These are phyloP conservation scores for Periconia sp. DNA, from an alignment of 2,329 filamentous ascomycete species.

Conservation along the genomic window DNA sequence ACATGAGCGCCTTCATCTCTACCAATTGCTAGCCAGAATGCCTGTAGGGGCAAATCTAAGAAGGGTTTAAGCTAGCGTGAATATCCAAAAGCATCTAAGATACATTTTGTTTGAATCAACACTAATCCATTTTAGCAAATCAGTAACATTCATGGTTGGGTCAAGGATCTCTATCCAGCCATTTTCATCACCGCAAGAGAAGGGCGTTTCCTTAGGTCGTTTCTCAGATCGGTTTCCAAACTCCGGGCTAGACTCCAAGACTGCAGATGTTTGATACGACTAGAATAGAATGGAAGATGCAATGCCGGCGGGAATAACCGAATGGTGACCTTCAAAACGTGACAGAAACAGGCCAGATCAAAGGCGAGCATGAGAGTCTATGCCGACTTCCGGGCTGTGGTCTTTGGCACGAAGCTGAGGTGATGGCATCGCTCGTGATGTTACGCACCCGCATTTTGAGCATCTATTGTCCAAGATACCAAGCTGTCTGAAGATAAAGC, in stretches of 20 bases:
- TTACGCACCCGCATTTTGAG: neutral
- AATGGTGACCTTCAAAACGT: no score
- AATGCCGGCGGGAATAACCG: slow-evolving; percentile 9
- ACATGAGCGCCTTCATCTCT: no score
- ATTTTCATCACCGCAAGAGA: slow-evolving; percentile 18
- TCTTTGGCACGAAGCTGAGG: no score
- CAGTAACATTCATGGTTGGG: no score
- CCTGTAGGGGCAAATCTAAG: no score
- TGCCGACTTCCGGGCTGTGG: slow-evolving; percentile 1
- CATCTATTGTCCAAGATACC: neutral
- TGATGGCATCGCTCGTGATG: neutral
- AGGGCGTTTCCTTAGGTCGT: slow-evolving; percentile 21
- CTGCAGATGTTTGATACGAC: slow-evolving; percentile 34
- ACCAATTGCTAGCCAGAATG: no score
- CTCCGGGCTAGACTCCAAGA: slow-evolving; percentile 30
- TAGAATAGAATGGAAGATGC: slow-evolving; percentile 9
- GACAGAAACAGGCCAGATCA: no score
- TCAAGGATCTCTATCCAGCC: no score
- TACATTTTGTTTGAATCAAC: no score
- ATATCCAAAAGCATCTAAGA: no score
- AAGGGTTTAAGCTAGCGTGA: no score
- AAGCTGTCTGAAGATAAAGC: neutral
- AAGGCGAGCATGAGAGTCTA: neutral
- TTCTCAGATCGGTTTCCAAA: slow-evolving; percentile 24
- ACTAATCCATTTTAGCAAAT: no score